These are phyloP conservation scores for Ogataea henricii DNA, from an alignment of 805 yeast genomes.

Conservation along the genomic window DNA sequence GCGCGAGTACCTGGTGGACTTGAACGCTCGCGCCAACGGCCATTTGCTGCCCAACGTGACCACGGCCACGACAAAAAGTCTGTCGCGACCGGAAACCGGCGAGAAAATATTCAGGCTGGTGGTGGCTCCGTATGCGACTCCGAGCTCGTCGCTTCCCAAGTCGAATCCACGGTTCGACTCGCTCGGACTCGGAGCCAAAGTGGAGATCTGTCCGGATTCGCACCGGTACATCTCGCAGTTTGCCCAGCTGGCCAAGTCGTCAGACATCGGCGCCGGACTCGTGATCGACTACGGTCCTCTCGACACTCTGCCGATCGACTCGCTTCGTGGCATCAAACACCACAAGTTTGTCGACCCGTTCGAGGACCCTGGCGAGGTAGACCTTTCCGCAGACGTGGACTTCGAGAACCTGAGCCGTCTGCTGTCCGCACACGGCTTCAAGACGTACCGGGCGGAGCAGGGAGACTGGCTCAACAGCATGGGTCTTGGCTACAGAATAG, in stretches of 20 bases:
- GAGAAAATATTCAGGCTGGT: slow-evolving; percentile 53
- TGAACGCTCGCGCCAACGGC: slow-evolving; percentile 24
- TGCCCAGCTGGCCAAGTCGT: slow-evolving; percentile 37
- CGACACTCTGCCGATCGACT: slow-evolving; percentile 62
- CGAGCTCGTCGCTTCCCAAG: slow-evolving; percentile 59
- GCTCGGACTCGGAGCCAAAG: slow-evolving; percentile 57
- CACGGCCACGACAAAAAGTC: slow-evolving; percentile 16
- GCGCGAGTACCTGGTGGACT: slow-evolving; percentile 77
- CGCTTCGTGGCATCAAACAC: slow-evolving; percentile 70
- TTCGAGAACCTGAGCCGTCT: slow-evolving; percentile 57
- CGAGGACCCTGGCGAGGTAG: slow-evolving; percentile 75
- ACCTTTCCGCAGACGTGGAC: slow-evolving; percentile 82
- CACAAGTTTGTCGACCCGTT: slow-evolving; percentile 79
- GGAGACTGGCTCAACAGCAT: slow-evolving; percentile 76
- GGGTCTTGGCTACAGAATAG: slow-evolving; percentile 74
- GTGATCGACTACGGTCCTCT: slow-evolving; percentile 77
- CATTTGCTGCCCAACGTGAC: slow-evolving; percentile 25
- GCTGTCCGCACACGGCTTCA: slow-evolving; percentile 27
- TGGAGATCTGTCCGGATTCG: slow-evolving; percentile 78
- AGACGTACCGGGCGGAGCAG: slow-evolving; percentile 48
- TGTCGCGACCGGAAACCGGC: slow-evolving; percentile 8
- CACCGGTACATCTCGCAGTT: slow-evolving; percentile 58
- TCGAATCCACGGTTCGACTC: slow-evolving; percentile 49
- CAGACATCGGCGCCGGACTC: slow-evolving; percentile 60
- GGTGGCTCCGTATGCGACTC: slow-evolving; percentile 59